Evolutionary conservation across 2,329 filamentous ascomycete genomes (phyloP).

Genomic region (Tolypocladium amazonense): DNA sequence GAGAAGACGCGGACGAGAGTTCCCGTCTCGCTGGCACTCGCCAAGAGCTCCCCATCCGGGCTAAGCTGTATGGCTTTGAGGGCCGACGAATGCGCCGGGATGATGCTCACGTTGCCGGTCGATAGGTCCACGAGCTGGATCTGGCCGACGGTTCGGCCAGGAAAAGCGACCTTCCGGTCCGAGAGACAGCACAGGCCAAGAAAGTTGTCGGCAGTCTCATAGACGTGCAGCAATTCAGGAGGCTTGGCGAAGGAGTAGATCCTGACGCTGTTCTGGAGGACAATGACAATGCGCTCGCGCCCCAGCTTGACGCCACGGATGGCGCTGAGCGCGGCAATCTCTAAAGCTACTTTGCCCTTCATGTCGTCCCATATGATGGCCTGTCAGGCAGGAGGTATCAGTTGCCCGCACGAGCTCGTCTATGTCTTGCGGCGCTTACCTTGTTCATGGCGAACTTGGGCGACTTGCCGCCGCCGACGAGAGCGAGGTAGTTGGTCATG

Average conservation of each 20-base stretch:
- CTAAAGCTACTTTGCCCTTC: conserved; percentile 58
- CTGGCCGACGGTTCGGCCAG: conserved; percentile 78
- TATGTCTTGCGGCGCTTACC: conserved; percentile 26
- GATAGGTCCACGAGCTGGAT: conserved; percentile 75
- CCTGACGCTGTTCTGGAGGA: conserved; percentile 71
- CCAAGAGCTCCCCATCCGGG: conserved; percentile 67
- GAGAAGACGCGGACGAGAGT: conserved; percentile 82
- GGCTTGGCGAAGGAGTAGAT: conserved; percentile 71
- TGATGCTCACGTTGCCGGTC: conserved; percentile 80
- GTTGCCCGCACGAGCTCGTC: not conserved
- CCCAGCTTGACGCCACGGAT: conserved; percentile 73
- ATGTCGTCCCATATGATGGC: conserved; percentile 88
- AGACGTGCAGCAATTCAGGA: conserved; percentile 59
- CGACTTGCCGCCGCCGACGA: conserved; percentile 78
- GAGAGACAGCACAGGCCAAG: conserved; percentile 72
- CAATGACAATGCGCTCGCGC: conserved; percentile 65
- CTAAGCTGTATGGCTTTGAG: conserved; percentile 73
- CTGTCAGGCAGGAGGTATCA: conserved; percentile 20
- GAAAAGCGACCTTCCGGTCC: conserved; percentile 66
- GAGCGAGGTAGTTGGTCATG: conserved; percentile 73
- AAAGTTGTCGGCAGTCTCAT: conserved; percentile 79
- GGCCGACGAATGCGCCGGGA: conserved; percentile 75
- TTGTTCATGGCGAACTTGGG: conserved; percentile 86
- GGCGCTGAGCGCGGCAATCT: conserved; percentile 72
- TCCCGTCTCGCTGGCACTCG: conserved; percentile 83